Evolutionary conservation across 2,329 filamentous ascomycete genomes (phyloP).

Genomic region (Colletotrichum salicis): DNA sequence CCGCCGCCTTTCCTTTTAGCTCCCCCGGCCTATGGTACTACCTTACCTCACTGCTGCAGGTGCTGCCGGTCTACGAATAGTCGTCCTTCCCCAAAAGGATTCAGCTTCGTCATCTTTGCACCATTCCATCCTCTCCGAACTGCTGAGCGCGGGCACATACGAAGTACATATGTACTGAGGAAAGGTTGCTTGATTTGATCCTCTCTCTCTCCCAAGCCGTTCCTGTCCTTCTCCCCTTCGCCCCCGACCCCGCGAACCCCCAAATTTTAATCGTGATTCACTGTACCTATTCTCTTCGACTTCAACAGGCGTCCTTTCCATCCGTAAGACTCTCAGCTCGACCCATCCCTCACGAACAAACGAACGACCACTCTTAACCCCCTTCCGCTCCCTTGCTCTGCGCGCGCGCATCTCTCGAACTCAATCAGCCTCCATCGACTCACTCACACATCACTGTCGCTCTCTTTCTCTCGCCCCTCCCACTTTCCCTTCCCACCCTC

Average conservation of each 20-base stretch:
- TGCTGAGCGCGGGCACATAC: neutral
- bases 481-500: slow-evolving; percentile 14
- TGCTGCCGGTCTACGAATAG: neutral
- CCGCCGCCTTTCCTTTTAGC: slow-evolving; percentile 10
- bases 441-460: neutral
- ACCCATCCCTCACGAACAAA: neutral
- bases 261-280: slow-evolving; percentile 14
- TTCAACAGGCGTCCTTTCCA: neutral
- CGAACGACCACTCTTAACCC: neutral
- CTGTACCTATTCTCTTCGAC: neutral
- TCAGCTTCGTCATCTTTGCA: slow-evolving; percentile 34
- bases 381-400: slow-evolving; percentile 18
- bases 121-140: slow-evolving; percentile 1
- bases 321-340: neutral
- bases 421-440: slow-evolving; percentile 5
- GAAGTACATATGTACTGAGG: neutral
- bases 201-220: neutral
- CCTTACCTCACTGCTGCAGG: neutral
- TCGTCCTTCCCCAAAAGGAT: slow-evolving; percentile 2
- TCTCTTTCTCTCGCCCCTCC: neutral
- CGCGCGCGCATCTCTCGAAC: slow-evolving; percentile 1
- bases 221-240: neutral
- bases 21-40: neutral
- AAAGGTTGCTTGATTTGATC: slow-evolving; percentile 1
- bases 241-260: neutral